Evolutionary conservation across 768 basidiomycete genomes (phyloP).

Genomic region (Macrolepiota albuminosa): DNA sequence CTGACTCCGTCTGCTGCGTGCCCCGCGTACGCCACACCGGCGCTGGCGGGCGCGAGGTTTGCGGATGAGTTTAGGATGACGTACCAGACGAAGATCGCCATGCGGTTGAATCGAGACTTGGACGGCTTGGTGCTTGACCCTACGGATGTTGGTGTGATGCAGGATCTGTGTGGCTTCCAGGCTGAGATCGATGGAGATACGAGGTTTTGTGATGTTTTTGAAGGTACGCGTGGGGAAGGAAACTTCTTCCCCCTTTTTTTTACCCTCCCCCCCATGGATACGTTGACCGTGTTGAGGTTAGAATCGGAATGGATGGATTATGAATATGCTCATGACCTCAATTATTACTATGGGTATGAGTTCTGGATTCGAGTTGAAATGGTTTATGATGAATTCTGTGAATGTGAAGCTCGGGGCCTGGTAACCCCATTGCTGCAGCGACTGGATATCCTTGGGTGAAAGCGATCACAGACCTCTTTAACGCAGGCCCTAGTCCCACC

Average conservation of each 20-base stretch:
- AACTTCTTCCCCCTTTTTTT: not conserved
- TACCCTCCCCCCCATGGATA: not conserved
- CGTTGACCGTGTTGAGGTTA: slow-evolving; percentile 2
- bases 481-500: slow-evolving; percentile 23
- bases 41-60: slow-evolving; percentile 23
- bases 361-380: not conserved
- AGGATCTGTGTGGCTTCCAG: slow-evolving; percentile 39
- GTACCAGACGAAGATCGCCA: slow-evolving; percentile 29
- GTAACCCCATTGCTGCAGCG: slow-evolving; percentile 36
- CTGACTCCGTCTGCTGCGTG: slow-evolving; percentile 37
- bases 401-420: slow-evolving; percentile 34
- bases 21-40: slow-evolving; percentile 26
- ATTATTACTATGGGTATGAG: slow-evolving; percentile 40
- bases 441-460: slow-evolving; percentile 36
- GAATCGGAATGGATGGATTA: slow-evolving; percentile 39
- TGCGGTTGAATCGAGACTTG: slow-evolving; percentile 30
- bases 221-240: slow-evolving; percentile 19
- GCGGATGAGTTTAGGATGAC: slow-evolving; percentile 26
- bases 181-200: slow-evolving; percentile 32
- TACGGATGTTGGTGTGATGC: slow-evolving; percentile 36
- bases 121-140: slow-evolving; percentile 28
- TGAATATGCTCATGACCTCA: slow-evolving; percentile 41
- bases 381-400: not conserved
- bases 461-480: slow-evolving; percentile 32
- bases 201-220: slow-evolving; percentile 37